A percentile compares a stretch with the other conserved stretches of the same genome.
Conservation (phyloP, 805 yeast species). For the Yarrowia sp. region DNA sequence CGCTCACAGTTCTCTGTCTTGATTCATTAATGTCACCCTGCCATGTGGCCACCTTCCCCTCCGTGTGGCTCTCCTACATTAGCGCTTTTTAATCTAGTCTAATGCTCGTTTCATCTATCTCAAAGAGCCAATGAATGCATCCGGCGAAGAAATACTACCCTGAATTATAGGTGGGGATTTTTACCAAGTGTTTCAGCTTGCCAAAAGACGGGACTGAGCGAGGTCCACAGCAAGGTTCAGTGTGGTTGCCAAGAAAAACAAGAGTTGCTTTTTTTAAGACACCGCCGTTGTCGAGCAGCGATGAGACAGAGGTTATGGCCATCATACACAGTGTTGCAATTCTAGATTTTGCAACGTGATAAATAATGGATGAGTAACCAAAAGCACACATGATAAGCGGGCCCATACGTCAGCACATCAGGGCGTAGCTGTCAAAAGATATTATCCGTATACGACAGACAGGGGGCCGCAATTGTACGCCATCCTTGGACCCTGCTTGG, state of each 20-base stretch:
- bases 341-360: too few relatives aligned
- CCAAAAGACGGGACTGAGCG: too few relatives aligned
- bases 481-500: conserved; percentile 20
- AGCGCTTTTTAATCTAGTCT: neutral
- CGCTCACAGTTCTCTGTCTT: too few relatives aligned
- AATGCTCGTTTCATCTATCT: neutral
- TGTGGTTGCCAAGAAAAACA: neutral
- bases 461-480: neutral
- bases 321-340: too few relatives aligned
- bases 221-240: neutral
- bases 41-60: neutral
- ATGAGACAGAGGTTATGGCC: neutral
- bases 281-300: neutral
- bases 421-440: too few relatives aligned
- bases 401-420: too few relatives aligned
- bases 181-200: neutral
- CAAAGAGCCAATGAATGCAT: neutral
- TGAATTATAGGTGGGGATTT: neutral
- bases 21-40: too few relatives aligned
- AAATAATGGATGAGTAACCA: too few relatives aligned
- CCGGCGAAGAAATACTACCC: neutral
- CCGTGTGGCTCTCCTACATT: neutral
- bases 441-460: neutral
- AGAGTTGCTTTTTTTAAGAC: neutral
- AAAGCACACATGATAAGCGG: too few relatives aligned